These are phyloP conservation scores for Trametes gibbosa DNA, from an alignment of 768 basidiomycete species.

Conservation along the genomic window DNA sequence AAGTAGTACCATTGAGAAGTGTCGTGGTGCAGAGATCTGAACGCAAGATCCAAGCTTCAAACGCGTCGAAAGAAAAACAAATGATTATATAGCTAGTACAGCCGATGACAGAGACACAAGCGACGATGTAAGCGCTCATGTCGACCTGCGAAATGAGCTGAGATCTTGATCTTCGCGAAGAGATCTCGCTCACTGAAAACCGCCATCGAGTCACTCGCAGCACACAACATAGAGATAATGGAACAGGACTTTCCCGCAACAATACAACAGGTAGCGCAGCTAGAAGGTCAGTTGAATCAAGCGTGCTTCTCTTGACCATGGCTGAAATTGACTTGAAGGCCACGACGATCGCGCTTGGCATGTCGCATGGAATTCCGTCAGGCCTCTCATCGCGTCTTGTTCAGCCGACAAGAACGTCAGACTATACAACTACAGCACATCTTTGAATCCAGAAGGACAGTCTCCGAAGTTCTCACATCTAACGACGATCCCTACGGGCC, in stretches of 20 bases:
- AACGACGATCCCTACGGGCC: slow-evolving; percentile 76
- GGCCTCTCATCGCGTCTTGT: slow-evolving; percentile 85
- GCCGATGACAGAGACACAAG: too few relatives aligned
- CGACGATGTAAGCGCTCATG: background rate
- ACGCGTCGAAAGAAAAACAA: too few relatives aligned
- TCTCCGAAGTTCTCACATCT: slow-evolving; percentile 47
- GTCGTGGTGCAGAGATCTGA: too few relatives aligned
- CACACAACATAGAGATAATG: background rate
- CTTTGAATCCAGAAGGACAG: slow-evolving; percentile 13
- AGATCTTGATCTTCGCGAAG: slow-evolving; percentile 2
- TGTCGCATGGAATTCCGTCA: slow-evolving; percentile 83
- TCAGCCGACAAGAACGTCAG: slow-evolving; percentile 93
- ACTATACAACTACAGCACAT: slow-evolving; percentile 63
- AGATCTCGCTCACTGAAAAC: background rate
- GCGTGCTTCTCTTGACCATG: too few relatives aligned
- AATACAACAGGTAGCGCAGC: slow-evolving; percentile 10
- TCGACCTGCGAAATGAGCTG: background rate
- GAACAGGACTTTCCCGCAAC: slow-evolving; percentile 8
- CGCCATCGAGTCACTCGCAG: background rate
- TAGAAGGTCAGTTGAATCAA: slow-evolving; percentile 11
- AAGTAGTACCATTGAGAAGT: too few relatives aligned
- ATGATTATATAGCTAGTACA: too few relatives aligned
- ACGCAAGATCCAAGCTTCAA: too few relatives aligned
- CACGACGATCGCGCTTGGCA: slow-evolving; percentile 88
- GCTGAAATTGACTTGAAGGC: slow-evolving; percentile 35